phyloP scores from a whole-genome alignment of 306 rosid genomes.

The Begonia fuchsioides region DNA sequence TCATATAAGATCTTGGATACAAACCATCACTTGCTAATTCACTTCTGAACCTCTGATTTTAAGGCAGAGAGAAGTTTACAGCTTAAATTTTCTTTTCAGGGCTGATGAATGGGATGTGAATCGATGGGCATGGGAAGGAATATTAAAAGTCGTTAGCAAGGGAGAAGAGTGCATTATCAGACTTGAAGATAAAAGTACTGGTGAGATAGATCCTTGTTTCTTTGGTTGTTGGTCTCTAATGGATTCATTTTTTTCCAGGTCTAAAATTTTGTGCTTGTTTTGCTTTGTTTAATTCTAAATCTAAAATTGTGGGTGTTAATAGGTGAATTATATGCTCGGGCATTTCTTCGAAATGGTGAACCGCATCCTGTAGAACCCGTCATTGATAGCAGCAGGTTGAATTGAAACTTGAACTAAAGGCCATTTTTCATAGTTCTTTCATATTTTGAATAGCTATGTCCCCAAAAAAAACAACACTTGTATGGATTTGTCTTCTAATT shows the following conservation, averaged over 20 bases:
- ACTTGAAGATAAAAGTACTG: conserved; percentile 82
- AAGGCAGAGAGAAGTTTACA: neutral
- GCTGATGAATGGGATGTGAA: conserved; percentile 99
- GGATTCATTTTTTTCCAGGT: neutral
- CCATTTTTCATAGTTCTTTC: neutral
- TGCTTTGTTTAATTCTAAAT: conserved; percentile 1
- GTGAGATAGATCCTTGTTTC: conserved; percentile 17
- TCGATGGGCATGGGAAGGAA: conserved; percentile 96
- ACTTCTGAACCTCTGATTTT: too few relatives aligned
- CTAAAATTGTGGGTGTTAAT: conserved; percentile 12
- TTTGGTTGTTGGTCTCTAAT: too few relatives aligned
- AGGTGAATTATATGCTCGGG: conserved; percentile 99
- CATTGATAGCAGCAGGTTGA: conserved; percentile 97
- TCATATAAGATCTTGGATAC: too few relatives aligned
- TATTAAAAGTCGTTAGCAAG: conserved; percentile 65
- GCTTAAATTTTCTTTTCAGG: conserved; percentile 38
- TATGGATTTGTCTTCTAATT: neutral
- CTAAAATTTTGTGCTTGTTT: neutral
- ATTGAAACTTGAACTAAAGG: conserved; percentile 4
- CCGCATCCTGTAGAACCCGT: conserved; percentile 94
- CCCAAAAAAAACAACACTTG: too few relatives aligned
- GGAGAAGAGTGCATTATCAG: conserved; percentile 90
- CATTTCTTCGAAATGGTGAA: conserved; percentile 86
- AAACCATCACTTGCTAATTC: too few relatives aligned
- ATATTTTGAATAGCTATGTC: neutral